Evolutionary conservation across 176 grass and related monocot species (phyloP), one percentile per base, ranked within the genome.

Genomic region (Triticum monococcum): DNA sequence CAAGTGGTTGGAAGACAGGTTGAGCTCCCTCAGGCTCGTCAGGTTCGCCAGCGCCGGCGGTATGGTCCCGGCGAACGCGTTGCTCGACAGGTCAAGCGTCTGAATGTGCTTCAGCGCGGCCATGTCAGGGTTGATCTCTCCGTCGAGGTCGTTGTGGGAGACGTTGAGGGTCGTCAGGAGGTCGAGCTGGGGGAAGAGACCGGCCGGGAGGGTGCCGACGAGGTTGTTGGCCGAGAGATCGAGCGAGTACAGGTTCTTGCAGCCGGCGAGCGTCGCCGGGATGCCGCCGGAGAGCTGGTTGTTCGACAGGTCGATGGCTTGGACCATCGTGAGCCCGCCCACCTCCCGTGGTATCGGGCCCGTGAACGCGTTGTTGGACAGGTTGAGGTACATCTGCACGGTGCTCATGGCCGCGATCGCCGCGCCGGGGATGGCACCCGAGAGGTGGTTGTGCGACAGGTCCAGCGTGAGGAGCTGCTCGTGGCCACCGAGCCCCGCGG

Each of bases 171-270:
- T 92, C 7, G 87, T 90, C 41, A 95, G 88, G 26, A 98, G 84
- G 75, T 95, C 96, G 52, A 92, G 88, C 63, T 91, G 81, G 12
- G 93, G 91, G 48, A 98, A 98, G 67, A 94, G 82, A 4, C 68
- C 38, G 2, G 78, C 45, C 8, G 93, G 86, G 13, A 98, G 77
- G 10, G 46, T 26, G 35, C 91, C 84, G 38, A 86, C 75, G 41
- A 98, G 86, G n/a, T 65, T 91, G 79, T 98, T 98, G 31, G 6
- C 32, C 6, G 96, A 94, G 82, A 98, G 68, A 57, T 98, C 93
- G 7, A 98, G 80, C 7, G 81, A 91, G 76, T 84, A 84, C 60
- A 95, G 86, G 74, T 98, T 98, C 84, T 89, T 91, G 80, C 96
- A 98, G 5, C 84, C 91, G 79, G 88, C 84, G 13, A 98, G 86